Base-by-base conservation (phyloP, 768 basidiomycete species). In the Suillus lakei region DNA sequence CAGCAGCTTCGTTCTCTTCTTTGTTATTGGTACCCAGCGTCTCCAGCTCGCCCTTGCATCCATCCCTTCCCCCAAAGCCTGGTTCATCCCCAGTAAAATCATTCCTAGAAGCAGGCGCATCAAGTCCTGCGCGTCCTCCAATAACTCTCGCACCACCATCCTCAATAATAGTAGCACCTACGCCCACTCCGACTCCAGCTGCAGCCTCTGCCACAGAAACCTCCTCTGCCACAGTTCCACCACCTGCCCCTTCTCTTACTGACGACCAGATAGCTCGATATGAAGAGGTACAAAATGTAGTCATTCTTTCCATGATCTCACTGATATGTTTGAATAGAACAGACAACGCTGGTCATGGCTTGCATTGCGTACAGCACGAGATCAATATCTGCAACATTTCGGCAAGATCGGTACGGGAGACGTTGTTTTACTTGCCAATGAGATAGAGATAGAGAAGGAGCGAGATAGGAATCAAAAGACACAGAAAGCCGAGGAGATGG, bases 321-420 rank as follows among this genome's bases (percentile, higher is more conserved):
- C 64, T 73, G 18, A 68, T 64, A 61, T n/a, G 26, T 59, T 39
- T 69, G 53, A 65, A 23, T 71, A 94, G 93, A 89, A 87, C 76
- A 92, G 93, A 70, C 85, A 89, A 66, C 86, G 91, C 4, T 87
- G 88, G 83, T 81, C 91, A 6, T 96, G 94, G 93, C 83, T 94
- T 21, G 91, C 90, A 9, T 83, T 95, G 65, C 90, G 93, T 23
- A 84, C 86, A 48, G 87, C 91, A 62, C 89, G 93, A 43, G 88
- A 92, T 68, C 84, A 84, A 65, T 80, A 94, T 74, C 74, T 94
- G 46, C 86, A 89, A 67, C 88, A 92, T 69, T 95, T 95, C 68
- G 85, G 88, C n/a, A 90, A 87, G 79, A 93, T 94, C 66, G 92
- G 91, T 21, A 88, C 87, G 7, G 92, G 91, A 9, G 92, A 95